Base-by-base conservation (phyloP, 441 rosid species). In the Euphorbia celastroides region DNA sequence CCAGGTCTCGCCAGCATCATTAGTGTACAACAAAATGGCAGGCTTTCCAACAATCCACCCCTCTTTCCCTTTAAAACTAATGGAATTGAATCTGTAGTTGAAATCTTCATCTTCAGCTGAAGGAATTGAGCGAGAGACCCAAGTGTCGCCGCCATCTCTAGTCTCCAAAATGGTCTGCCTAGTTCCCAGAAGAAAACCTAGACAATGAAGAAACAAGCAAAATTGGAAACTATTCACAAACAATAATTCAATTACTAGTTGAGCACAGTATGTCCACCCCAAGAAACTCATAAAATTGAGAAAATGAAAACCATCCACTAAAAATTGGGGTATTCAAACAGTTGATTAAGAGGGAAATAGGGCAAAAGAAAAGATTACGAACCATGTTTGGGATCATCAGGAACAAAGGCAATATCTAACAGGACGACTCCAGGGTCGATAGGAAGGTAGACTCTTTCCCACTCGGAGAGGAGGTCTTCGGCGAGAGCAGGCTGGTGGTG, bases 11-110 rank as follows among this genome's bases (percentile, higher is more conserved):
- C 96, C 97, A 22, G 86, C 86, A 60, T 90, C 88, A 7, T 87
- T 67, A 30, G 96, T 90, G 77, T 93, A 79, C 82, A 93, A 70
- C 75, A 93, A 85, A 70, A 93, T 90, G 10, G 95, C 83, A 55
- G 97, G 98, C 66, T 93, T 93, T 17, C 97, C 95, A 60, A 93
- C 88, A 72, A 90, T 93, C 97, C 98, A 93, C 5, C 98, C 98
- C 73, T 93, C 90, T 73, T 89, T 93, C 11, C 97, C 97, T 66
- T 76, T 79, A 70, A 93, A 93, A 66, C 94, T 87, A 48, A 90
- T 84, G 11, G 96, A 84, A 76, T 93, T 93, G 73, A 93, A 93
- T 66, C 98, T 87, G 41, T 90, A 93, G 68, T 93, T 93, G 78
- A 93, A 93, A 72, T 93, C 98, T 70, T 93, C 98, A 25, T 93